Conservation (phyloP, 495 filamentous ascomycete genomes). For the Xylaria scruposa region DNA sequence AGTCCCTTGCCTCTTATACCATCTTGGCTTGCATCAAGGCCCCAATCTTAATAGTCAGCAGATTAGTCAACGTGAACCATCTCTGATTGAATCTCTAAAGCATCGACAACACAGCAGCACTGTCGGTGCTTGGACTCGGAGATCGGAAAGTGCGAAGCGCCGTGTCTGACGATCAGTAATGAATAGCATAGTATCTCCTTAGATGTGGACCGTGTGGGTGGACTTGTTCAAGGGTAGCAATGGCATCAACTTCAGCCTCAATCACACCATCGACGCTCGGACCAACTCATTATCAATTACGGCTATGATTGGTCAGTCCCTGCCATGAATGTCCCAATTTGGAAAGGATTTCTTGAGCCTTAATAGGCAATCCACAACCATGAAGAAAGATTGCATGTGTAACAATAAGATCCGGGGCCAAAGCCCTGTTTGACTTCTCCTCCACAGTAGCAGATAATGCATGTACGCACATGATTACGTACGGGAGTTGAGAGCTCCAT, state of each 20-base stretch:
- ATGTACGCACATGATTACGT: background rate
- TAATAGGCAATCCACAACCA: background rate
- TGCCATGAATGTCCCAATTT: conserved; percentile 8
- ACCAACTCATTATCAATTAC: background rate
- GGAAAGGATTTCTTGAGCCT: conserved; percentile 16
- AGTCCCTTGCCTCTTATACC: background rate
- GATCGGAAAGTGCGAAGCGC: background rate
- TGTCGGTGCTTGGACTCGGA: background rate
- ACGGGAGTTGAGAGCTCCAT: background rate
- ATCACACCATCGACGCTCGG: conserved; percentile 31
- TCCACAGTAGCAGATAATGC: background rate
- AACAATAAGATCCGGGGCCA: background rate
- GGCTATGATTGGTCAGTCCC: conserved; percentile 13
- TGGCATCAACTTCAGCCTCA: conserved; percentile 33
- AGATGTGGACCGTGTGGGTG: background rate
- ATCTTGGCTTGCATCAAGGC: background rate
- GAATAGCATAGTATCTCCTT: background rate
- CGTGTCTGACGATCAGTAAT: background rate
- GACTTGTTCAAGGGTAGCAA: conserved; percentile 8
- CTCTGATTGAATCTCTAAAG: background rate
- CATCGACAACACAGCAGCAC: background rate
- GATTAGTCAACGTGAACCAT: too few species aligned
- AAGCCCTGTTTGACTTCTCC: background rate
- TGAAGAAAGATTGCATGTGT: background rate
- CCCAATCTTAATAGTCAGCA: background rate